phyloP scores from a whole-genome alignment of 345 rosid genomes.

The Noccaea caerulescens region DNA sequence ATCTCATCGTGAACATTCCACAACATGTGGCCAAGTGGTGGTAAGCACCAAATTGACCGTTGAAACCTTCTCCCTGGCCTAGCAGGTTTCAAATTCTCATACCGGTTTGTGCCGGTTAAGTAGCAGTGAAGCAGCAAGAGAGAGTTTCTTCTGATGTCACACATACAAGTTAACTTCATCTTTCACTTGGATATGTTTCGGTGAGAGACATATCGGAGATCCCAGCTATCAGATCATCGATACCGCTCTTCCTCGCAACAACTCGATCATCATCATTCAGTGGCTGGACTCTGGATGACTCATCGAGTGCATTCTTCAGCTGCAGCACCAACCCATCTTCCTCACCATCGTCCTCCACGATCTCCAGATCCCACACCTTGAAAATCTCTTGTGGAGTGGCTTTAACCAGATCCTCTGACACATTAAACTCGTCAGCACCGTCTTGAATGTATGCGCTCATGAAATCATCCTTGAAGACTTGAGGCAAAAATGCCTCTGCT shows the following conservation, averaged over 20 bases:
- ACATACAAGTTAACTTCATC: not conserved
- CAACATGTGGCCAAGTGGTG: slow-evolving; percentile 36
- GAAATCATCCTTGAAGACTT: slow-evolving; percentile 41
- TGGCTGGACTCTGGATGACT: slow-evolving; percentile 29
- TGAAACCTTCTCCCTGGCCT: not conserved
- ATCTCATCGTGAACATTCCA: slow-evolving; percentile 32
- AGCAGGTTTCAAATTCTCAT: slow-evolving; percentile 4
- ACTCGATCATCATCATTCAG: slow-evolving; percentile 43
- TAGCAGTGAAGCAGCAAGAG: not conserved
- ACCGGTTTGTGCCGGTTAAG: slow-evolving; percentile 1
- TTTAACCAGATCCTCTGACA: slow-evolving; percentile 23
- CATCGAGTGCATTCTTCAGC: slow-evolving; percentile 55
- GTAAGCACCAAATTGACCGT: slow-evolving; percentile 4
- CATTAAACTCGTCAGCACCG: slow-evolving; percentile 6
- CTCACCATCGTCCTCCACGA: slow-evolving; percentile 56
- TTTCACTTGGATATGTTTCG: slow-evolving; percentile 29
- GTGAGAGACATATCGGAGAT: slow-evolving; percentile 62
- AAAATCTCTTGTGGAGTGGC: slow-evolving; percentile 51
- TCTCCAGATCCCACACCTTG: slow-evolving; percentile 71
- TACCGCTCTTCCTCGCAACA: slow-evolving; percentile 39
- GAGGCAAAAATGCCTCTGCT: slow-evolving; percentile 17
- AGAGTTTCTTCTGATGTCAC: not conserved
- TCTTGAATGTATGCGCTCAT: slow-evolving; percentile 36
- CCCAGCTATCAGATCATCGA: slow-evolving; percentile 55
- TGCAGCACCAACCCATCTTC: slow-evolving; percentile 59